Conservation (phyloP, 2,329 filamentous ascomycete genomes). For the Alternaria brassicae region DNA sequence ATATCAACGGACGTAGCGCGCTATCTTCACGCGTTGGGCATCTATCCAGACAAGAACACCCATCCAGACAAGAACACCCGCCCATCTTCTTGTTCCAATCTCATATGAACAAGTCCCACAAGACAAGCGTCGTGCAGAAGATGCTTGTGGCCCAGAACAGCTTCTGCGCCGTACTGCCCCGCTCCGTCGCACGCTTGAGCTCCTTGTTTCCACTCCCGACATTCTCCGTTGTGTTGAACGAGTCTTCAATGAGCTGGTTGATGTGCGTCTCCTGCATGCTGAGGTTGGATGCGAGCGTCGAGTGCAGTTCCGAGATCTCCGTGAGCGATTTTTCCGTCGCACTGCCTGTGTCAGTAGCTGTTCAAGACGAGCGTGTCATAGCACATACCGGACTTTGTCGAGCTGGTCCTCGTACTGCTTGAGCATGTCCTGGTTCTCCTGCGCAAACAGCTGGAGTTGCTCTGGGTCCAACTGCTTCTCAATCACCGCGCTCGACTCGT, state of each 20-base stretch:
- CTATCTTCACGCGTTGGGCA: slow-evolving; percentile 19
- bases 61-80: not conserved
- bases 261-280: slow-evolving; percentile 87
- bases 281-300: slow-evolving; percentile 84
- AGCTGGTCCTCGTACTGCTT: slow-evolving; percentile 93
- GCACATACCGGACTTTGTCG: slow-evolving; percentile 85
- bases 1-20: slow-evolving; percentile 12
- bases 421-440: slow-evolving; percentile 91
- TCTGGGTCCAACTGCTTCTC: slow-evolving; percentile 75
- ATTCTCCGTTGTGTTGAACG: slow-evolving; percentile 81
- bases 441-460: slow-evolving; percentile 90
- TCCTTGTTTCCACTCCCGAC: slow-evolving; percentile 89
- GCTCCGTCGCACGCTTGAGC: slow-evolving; percentile 77
- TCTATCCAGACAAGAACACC: slow-evolving; percentile 13
- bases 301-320: slow-evolving; percentile 92
- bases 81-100: not conserved
- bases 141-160: slow-evolving; percentile 57
- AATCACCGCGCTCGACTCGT: slow-evolving; percentile 44
- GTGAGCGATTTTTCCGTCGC: slow-evolving; percentile 87
- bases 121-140: slow-evolving; percentile 56
- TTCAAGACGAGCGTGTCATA: not conserved
- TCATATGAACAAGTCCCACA: slow-evolving; percentile 60
- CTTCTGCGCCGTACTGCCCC: slow-evolving; percentile 58
- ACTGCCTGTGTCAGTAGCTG: slow-evolving; percentile 56
- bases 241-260: slow-evolving; percentile 85